Percentiles rank a stretch among this genome's conserved stretches.
phyloP scores from a whole-genome alignment of 257 asterid species.

The Solanum pinnatisectum region DNA sequence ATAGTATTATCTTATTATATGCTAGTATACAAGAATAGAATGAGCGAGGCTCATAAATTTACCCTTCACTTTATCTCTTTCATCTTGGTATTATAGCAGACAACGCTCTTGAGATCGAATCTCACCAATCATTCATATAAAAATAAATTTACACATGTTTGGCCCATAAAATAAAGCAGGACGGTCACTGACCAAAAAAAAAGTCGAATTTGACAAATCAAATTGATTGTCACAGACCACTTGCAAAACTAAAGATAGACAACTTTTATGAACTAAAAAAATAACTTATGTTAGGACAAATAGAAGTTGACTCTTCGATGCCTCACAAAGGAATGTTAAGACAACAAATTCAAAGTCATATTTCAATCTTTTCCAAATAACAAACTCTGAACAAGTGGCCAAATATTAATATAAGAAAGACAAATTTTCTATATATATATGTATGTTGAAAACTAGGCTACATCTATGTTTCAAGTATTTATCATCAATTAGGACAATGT shows the following conservation, averaged over 20 bases:
- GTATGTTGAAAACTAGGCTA: neutral
- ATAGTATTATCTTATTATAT: no score
- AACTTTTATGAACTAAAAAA: no score
- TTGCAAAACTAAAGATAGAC: neutral
- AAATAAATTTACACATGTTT: no score
- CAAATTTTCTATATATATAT: neutral
- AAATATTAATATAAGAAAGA: neutral
- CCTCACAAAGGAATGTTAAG: neutral
- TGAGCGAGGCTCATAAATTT: no score
- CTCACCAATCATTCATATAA: no score
- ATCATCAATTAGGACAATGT: slow-evolving; percentile 11
- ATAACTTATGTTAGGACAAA: neutral
- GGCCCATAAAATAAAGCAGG: fast-evolving
- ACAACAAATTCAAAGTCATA: neutral
- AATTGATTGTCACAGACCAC: neutral
- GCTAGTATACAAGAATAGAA: no score
- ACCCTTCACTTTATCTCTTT: no score
- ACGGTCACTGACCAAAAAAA: neutral
- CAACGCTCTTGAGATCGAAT: no score
- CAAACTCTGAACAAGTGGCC: neutral
- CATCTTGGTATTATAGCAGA: no score
- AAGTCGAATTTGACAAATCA: neutral
- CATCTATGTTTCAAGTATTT: neutral
- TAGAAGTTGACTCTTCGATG: neutral
- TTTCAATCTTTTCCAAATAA: neutral